These are phyloP conservation scores for Sporobolomyces roseus DNA, from an alignment of 768 basidiomycete species.

Conservation along the genomic window DNA sequence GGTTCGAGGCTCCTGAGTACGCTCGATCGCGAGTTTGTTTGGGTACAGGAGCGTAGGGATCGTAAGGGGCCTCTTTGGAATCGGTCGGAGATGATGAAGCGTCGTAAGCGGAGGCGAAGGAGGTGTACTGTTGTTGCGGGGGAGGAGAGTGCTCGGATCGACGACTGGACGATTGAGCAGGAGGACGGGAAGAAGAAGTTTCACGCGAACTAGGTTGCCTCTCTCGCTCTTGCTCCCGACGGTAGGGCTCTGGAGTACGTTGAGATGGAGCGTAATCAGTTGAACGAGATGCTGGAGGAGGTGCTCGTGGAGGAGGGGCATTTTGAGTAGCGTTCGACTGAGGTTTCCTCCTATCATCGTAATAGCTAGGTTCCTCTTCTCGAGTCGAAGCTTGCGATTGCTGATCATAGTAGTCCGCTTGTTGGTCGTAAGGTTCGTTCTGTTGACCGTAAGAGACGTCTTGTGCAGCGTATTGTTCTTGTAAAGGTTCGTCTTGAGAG, in stretches of 20 bases:
- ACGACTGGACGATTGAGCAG: not conserved
- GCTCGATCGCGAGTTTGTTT: constrained; percentile 5
- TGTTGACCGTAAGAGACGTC: constrained; percentile 13
- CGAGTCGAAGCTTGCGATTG: too few relatives aligned
- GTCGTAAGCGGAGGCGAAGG: constrained; percentile 20
- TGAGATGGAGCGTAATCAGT: too few relatives aligned
- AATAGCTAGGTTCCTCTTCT: too few relatives aligned
- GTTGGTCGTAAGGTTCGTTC: not conserved
- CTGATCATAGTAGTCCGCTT: too few relatives aligned
- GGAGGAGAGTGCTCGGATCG: not conserved
- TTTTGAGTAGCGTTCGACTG: not conserved
- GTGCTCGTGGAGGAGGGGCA: too few relatives aligned
- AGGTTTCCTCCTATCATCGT: too few relatives aligned
- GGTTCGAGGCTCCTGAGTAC: constrained; percentile 10
- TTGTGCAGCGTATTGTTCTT: too few relatives aligned
- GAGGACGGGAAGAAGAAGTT: constrained; percentile 18
- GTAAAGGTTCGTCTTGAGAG: not conserved
- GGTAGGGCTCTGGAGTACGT: too few relatives aligned
- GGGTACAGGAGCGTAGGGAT: constrained; percentile 26
- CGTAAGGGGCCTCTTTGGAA: constrained; percentile 8
- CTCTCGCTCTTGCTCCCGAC: not conserved
- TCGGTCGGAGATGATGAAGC: not conserved
- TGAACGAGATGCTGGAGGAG: too few relatives aligned
- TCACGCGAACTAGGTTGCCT: not conserved
- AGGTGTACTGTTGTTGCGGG: constrained; percentile 26